Evolutionary conservation across 2,329 filamentous ascomycete genomes (phyloP).

Genomic region (Xylariaceae sp.): DNA sequence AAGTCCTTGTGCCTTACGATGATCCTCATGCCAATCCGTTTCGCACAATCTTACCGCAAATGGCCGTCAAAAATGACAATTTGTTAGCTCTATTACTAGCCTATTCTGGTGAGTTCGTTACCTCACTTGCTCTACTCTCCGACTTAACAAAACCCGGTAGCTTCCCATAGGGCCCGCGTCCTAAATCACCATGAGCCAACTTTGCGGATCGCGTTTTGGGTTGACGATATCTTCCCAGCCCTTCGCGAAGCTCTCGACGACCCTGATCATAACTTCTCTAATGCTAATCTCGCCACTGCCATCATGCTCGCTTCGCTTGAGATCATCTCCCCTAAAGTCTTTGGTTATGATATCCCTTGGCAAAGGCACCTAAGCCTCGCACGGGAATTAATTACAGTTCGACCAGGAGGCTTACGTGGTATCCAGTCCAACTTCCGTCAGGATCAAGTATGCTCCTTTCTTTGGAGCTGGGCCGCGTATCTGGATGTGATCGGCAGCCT

Average conservation of each 20-base stretch:
- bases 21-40: constrained; percentile 60
- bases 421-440: constrained; percentile 58
- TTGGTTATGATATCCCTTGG: constrained; percentile 82
- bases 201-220: constrained; percentile 80
- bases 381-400: constrained; percentile 73
- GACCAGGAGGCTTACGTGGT: constrained; percentile 54
- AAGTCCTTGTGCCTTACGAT: constrained; percentile 57
- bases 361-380: constrained; percentile 79
- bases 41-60: constrained; percentile 56
- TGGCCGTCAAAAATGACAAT: constrained; percentile 72
- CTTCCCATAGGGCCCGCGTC: constrained; percentile 79
- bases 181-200: constrained; percentile 75
- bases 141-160: constrained; percentile 44
- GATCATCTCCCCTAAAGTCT: constrained; percentile 81
- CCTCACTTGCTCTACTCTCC: constrained; percentile 10
- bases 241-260: constrained; percentile 71
- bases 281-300: constrained; percentile 77
- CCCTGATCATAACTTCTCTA: constrained; percentile 67
- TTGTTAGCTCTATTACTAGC: constrained; percentile 78
- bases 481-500: constrained; percentile 79
- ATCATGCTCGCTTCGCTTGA: constrained; percentile 86
- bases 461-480: constrained; percentile 84
- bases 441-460: constrained; percentile 71
- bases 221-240: constrained; percentile 77
- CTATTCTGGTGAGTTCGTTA: constrained; percentile 61